Evolutionary conservation across 768 basidiomycete species (phyloP).

Genomic region (Tylopilus intermedius): DNA sequence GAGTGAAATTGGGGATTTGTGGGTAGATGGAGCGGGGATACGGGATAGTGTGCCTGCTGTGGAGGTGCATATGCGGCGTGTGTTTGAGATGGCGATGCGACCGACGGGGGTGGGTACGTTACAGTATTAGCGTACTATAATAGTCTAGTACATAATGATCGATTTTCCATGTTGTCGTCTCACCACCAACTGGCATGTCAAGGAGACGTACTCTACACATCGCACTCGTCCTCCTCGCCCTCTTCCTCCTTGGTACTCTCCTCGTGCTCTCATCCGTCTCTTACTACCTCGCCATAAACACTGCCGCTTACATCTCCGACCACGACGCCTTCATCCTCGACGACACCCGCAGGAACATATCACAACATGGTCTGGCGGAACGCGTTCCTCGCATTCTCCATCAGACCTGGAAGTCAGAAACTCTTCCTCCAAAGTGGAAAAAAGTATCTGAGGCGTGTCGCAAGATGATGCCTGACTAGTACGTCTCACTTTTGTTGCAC

Average conservation of each 20-base stretch:
- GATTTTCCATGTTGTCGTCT: not conserved
- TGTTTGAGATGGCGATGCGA: conserved; percentile 45
- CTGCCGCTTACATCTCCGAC: conserved; percentile 75
- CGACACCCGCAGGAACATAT: conserved; percentile 59
- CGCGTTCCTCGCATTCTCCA: conserved; percentile 90
- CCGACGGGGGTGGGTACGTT: conserved; percentile 33
- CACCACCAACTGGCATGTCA: conserved; percentile 29
- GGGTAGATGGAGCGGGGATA: conserved; percentile 53
- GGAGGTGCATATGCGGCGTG: conserved; percentile 41
- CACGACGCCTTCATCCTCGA: conserved; percentile 59
- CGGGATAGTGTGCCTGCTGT: conserved; percentile 46
- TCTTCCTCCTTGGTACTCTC: conserved; percentile 84
- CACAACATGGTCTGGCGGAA: conserved; percentile 59
- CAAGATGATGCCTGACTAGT: conserved; percentile 96
- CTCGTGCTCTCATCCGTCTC: conserved; percentile 88
- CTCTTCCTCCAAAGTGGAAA: conserved; percentile 77
- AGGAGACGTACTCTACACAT: conserved; percentile 44
- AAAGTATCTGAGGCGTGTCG: conserved; percentile 77
- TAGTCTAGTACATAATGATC: too few relatives aligned
- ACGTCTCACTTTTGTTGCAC: conserved; percentile 33
- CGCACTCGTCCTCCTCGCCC: conserved; percentile 54
- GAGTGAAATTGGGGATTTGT: conserved; percentile 43
- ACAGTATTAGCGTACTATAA: not conserved
- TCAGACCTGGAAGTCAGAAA: conserved; percentile 96
- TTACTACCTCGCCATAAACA: conserved; percentile 80